Conservation (phyloP, 1,139 yeast species). For the Meyerozyma guilliermondii region DNA sequence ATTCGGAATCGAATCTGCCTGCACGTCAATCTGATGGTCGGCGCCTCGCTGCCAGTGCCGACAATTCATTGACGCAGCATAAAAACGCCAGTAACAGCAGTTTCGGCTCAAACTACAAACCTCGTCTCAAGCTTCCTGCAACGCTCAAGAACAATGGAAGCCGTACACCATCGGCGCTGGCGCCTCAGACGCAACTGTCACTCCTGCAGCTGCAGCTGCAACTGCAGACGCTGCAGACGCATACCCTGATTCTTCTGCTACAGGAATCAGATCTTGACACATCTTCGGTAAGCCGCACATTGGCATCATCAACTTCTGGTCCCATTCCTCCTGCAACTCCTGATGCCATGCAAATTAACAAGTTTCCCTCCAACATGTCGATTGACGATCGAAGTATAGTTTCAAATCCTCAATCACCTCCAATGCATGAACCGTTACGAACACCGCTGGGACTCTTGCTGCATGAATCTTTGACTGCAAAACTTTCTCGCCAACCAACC, state of each 20-base stretch:
- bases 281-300: neutral
- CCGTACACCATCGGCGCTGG: neutral
- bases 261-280: neutral
- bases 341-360: conserved; percentile 7
- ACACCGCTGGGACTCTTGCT: conserved; percentile 11
- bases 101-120: conserved; percentile 23
- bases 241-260: conserved; percentile 3
- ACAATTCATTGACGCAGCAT: conserved; percentile 7
- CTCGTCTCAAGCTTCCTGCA: conserved; percentile 30
- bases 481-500: conserved; percentile 5
- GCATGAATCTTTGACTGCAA: conserved; percentile 9
- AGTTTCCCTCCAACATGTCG: conserved; percentile 2
- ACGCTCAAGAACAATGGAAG: conserved; percentile 11
- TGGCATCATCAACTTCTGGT: neutral
- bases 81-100: conserved; percentile 23
- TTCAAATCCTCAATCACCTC: conserved; percentile 5
- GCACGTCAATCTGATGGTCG: neutral
- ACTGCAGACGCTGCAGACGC: conserved; percentile 7
- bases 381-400: conserved; percentile 2
- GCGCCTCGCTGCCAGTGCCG: conserved; percentile 1
- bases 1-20: conserved; percentile 2
- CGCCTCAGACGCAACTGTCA: conserved; percentile 9
- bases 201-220: conserved; percentile 11
- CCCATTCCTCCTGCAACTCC: conserved; percentile 8
- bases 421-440: conserved; percentile 5